Evolutionary conservation across 2,329 filamentous ascomycete species (phyloP).

Genomic region (Ophiostoma ips): DNA sequence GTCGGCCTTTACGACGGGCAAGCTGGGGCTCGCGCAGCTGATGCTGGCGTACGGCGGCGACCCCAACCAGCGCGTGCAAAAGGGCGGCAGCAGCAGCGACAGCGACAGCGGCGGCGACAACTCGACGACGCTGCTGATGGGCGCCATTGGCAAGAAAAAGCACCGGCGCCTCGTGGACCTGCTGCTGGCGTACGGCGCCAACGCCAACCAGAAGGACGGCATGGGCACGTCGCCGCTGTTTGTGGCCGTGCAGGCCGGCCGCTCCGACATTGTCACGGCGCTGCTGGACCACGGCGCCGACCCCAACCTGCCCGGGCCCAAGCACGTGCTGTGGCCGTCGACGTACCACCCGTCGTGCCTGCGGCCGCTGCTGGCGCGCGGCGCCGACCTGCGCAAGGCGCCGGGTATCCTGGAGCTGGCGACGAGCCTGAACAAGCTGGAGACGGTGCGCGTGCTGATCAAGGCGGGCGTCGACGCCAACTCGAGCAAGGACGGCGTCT

Average conservation of each 20-base stretch:
- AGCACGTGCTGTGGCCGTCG: conserved; percentile 54
- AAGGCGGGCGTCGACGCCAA: conserved; percentile 17
- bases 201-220: conserved; percentile 44
- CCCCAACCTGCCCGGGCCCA: conserved; percentile 53
- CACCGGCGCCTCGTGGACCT: conserved; percentile 41
- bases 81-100: conserved; percentile 15
- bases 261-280: conserved; percentile 40
- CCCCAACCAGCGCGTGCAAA: conserved; percentile 32
- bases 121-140: conserved; percentile 47
- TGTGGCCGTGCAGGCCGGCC: conserved; percentile 41
- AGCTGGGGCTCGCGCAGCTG: conserved; percentile 42
- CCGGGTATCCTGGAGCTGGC: conserved; percentile 53
- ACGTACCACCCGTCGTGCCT: conserved; percentile 45
- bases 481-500: conserved; percentile 17
- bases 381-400: conserved; percentile 44
- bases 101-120: conserved; percentile 18
- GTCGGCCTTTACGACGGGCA: conserved; percentile 35
- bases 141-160: conserved; percentile 44
- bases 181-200: conserved; percentile 44
- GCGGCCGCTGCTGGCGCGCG: conserved; percentile 41
- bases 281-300: conserved; percentile 45
- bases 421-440: conserved; percentile 47
- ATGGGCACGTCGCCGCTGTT: conserved; percentile 51
- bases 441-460: conserved; percentile 36
- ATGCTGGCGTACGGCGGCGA: conserved; percentile 49